These are phyloP conservation scores for Gremmenia infestans DNA, from an alignment of 2,329 filamentous ascomycete species.

Conservation along the genomic window DNA sequence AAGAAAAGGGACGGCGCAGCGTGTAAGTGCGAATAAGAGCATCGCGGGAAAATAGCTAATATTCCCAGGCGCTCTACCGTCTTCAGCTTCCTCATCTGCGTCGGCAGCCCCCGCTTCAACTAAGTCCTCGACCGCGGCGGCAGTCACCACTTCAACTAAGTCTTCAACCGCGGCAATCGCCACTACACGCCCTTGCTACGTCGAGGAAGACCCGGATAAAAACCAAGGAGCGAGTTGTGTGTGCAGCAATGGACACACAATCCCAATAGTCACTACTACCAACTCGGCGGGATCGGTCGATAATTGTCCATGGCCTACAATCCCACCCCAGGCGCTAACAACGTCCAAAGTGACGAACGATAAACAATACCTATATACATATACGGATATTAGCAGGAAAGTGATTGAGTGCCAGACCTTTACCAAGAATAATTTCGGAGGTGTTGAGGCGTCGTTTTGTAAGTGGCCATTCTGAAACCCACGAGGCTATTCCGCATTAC, in stretches of 20 bases:
- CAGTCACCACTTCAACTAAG: not conserved
- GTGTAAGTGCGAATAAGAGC: not conserved
- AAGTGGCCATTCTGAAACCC: not conserved
- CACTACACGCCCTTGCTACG: not conserved
- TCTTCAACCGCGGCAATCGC: no score
- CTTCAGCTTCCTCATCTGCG: not conserved
- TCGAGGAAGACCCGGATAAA: not conserved
- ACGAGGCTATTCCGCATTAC: not conserved
- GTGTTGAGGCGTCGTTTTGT: not conserved
- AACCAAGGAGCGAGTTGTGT: not conserved
- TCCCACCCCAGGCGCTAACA: not conserved
- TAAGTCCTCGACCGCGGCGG: not conserved
- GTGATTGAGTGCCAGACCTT: not conserved
- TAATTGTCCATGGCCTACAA: not conserved
- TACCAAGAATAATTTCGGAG: not conserved
- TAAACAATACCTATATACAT: not conserved
- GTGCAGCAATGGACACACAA: not conserved
- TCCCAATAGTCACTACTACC: not conserved
- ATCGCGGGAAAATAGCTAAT: not conserved
- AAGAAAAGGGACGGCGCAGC: not conserved
- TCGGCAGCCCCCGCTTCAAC: not conserved
- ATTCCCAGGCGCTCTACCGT: not conserved
- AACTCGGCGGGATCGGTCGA: not conserved
- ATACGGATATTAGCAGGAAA: not conserved
- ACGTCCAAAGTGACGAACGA: not conserved